Percentiles rank a stretch among this genome's conserved stretches.
phyloP scores from a whole-genome alignment of 1,139 yeast species.

The Yamadazyma oceani region DNA sequence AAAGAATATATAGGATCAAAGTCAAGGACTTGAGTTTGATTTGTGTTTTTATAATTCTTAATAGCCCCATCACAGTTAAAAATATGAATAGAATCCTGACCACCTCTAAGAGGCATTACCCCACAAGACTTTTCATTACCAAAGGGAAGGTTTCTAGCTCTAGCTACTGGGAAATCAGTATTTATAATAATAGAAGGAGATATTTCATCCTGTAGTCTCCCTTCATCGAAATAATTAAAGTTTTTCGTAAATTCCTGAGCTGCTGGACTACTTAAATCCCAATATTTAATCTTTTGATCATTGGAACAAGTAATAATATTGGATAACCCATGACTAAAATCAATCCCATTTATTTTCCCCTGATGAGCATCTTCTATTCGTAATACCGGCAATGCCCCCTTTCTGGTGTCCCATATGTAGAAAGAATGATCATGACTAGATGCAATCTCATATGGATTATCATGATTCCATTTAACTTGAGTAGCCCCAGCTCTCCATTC shows the following conservation, averaged over 20 bases:
- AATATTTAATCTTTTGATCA: constrained; percentile 81
- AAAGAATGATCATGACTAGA: constrained; percentile 82
- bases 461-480: constrained; percentile 90
- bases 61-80: constrained; percentile 56
- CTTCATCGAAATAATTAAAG: constrained; percentile 27
- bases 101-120: constrained; percentile 88
- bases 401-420: constrained; percentile 84
- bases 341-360: constrained; percentile 86
- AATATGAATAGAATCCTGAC: constrained; percentile 70
- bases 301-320: constrained; percentile 79
- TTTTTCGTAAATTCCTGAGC: constrained; percentile 17
- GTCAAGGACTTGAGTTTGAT: constrained; percentile 28
- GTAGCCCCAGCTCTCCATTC: constrained; percentile 96
- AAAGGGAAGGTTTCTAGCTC: constrained; percentile 87
- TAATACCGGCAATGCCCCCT: constrained; percentile 73
- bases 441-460: constrained; percentile 74
- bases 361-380: constrained; percentile 66
- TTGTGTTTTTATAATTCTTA: constrained; percentile 29
- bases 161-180: constrained; percentile 82
- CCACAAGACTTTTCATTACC: constrained; percentile 78
- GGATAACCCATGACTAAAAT: constrained; percentile 64
- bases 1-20: constrained; percentile 57
- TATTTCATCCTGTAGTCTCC: constrained; percentile 10
- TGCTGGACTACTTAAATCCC: constrained; percentile 58
- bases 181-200: constrained; percentile 60